These are phyloP conservation scores for Ensete glaucum DNA, from an alignment of 176 grass and related monocot species.

Conservation along the genomic window DNA sequence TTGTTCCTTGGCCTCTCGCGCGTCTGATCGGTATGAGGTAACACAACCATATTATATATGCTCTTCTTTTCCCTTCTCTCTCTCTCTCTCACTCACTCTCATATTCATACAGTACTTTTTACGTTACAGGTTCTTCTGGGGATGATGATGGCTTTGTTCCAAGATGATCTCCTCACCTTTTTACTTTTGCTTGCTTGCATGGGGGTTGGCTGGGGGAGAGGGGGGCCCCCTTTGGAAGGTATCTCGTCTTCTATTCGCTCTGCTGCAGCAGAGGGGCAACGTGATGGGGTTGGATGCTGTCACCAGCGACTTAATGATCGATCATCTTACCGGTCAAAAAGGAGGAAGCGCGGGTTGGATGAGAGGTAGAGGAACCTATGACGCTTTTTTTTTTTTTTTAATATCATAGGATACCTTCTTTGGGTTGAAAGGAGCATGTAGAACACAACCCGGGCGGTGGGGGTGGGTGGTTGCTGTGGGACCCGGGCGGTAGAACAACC, in stretches of 20 bases:
- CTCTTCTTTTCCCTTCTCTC: background rate
- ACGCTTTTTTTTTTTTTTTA: no score
- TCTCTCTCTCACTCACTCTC: background rate
- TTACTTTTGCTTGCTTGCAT: background rate
- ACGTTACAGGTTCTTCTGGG: no score
- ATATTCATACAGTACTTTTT: background rate
- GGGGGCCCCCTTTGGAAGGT: background rate
- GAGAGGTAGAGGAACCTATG: background rate
- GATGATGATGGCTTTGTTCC: slow-evolving; percentile 14
- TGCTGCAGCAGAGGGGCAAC: no score
- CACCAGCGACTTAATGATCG: no score
- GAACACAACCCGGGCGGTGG: no score
- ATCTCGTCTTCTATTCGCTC: background rate
- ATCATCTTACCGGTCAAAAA: no score
- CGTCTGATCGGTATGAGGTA: background rate
- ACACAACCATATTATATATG: background rate
- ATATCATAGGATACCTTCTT: background rate
- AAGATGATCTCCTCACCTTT: slow-evolving; percentile 19
- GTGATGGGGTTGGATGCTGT: no score
- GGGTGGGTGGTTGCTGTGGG: background rate
- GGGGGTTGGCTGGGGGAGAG: no score
- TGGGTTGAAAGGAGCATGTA: no score
- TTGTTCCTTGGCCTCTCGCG: background rate
- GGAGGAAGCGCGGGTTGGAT: no score
- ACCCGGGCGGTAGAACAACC: background rate